Conservation (phyloP, 2,329 filamentous ascomycete species). For the Aureobasidium leucospermi region DNA sequence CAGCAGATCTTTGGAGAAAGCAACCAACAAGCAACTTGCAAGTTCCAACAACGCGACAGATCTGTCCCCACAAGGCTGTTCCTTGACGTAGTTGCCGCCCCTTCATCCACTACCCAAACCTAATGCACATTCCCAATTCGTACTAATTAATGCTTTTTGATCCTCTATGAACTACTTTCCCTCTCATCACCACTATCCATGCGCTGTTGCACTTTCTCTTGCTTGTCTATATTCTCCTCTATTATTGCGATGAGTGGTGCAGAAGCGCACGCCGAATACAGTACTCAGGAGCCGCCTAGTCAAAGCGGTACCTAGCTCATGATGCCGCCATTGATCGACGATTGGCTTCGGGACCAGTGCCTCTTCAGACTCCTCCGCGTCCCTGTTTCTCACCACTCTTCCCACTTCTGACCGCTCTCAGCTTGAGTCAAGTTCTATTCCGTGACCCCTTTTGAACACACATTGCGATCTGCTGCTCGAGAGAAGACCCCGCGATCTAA, state of each 20-base stretch:
- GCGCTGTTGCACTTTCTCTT: too few relatives aligned
- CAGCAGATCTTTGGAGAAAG: background rate
- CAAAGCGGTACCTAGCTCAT: background rate
- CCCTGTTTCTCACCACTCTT: background rate
- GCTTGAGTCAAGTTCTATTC: too few relatives aligned
- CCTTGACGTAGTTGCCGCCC: background rate
- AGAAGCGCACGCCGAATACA: background rate
- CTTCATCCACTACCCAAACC: background rate
- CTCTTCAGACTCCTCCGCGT: background rate
- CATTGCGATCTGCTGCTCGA: too few relatives aligned
- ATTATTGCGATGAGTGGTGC: too few relatives aligned
- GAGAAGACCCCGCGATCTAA: too few relatives aligned
- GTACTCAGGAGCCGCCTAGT: background rate
- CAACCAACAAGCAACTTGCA: background rate
- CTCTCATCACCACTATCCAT: background rate
- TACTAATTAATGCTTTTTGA: background rate
- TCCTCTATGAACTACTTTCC: background rate
- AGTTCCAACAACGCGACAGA: background rate
- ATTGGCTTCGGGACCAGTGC: background rate
- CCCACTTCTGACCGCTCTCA: too few relatives aligned
- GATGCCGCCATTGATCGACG: background rate
- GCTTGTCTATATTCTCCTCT: too few relatives aligned
- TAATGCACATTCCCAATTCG: background rate
- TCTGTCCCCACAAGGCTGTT: slow-evolving; percentile 4
- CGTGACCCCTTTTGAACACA: too few relatives aligned